Evolutionary conservation across 176 grass and related monocot genomes (phyloP), one percentile per base, ranked within the genome.

Genomic region (Oryza meridionalis): DNA sequence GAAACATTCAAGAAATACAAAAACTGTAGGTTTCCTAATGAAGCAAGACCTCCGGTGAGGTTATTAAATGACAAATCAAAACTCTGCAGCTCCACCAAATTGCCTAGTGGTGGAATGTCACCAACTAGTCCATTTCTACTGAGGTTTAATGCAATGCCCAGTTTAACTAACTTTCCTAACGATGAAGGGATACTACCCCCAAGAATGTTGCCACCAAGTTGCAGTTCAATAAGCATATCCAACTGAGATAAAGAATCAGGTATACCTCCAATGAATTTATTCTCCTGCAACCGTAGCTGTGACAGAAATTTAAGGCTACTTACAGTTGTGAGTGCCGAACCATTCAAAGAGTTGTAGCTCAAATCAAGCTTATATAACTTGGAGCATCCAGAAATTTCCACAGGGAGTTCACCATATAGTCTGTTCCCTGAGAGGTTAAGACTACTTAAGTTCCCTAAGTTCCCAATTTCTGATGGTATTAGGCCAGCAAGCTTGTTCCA

Each of bases 301-400:
- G 77, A 88, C 19, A 94, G 65, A 37, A 31, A 76, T 27, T 87
- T 88, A 51, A 97, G 79, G 38, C 85, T 93, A 73, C 77, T 77
- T 79, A 94, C 9, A 77, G 75, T 84, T 33, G 47, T 16, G 1
- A 88, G 88, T n/a, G 77, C 88, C 0, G 78, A 88, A 69, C 92
- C 90, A 73, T 94, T 93, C 10, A 97, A 85, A 73, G 63, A 88
- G 86, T 97, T 97, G 80, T 88, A 97, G 68, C 95, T 88, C 84
- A 97, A 88, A 83, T 94, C 90, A 75, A 97, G 69, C 59, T 67
- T 37, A 84, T 66, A 59, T 8, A 97, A 25, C 11, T 83, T 84
- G 19, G 75, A 83, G 82, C 95, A 97, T 11, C 82, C 26, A n/a
- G 90, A 93, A 79, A 93, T 86, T 67, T 93, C 58, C 55, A 32